Conservation (phyloP, 352 stramenopile genomes). For the Aphanomyces euteiches region DNA sequence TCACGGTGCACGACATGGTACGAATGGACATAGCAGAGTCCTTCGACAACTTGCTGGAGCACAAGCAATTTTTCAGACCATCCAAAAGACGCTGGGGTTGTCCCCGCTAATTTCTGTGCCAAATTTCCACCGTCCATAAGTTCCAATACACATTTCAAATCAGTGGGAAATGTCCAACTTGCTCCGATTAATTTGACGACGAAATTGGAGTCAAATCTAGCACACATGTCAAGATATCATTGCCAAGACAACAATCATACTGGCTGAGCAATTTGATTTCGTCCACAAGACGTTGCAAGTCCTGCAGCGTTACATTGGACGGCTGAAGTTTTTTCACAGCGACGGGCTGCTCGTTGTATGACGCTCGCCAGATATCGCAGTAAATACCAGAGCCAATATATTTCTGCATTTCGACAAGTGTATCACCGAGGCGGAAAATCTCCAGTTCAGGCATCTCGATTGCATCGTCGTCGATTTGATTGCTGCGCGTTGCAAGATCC, state of each 20-base stretch:
- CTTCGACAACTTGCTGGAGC: background rate
- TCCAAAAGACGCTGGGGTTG: background rate
- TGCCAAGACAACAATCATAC: background rate
- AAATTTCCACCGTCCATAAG: slow-evolving; percentile 83
- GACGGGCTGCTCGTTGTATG: slow-evolving; percentile 4
- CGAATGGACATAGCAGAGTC: slow-evolving; percentile 7
- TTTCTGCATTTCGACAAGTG: background rate
- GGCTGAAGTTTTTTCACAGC: slow-evolving; percentile 16
- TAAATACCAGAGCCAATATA: background rate
- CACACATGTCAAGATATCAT: background rate
- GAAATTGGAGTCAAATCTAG: slow-evolving; percentile 2
- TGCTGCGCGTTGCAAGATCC: no score
- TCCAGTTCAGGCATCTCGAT: background rate
- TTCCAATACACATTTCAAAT: slow-evolving; percentile 70
- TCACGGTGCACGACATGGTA: slow-evolving; percentile 15
- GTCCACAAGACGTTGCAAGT: slow-evolving; percentile 12
- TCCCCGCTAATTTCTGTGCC: background rate
- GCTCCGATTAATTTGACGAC: slow-evolving; percentile 17
- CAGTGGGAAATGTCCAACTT: background rate
- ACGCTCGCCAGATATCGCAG: slow-evolving; percentile 15
- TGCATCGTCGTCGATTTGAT: background rate
- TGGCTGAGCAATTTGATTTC: slow-evolving; percentile 16
- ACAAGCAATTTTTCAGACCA: slow-evolving; percentile 2
- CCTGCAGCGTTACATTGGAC: background rate
- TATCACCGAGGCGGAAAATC: background rate